These are phyloP conservation scores for Fraxinus excelsior DNA, from an alignment of 257 asterid species.

Conservation along the genomic window DNA sequence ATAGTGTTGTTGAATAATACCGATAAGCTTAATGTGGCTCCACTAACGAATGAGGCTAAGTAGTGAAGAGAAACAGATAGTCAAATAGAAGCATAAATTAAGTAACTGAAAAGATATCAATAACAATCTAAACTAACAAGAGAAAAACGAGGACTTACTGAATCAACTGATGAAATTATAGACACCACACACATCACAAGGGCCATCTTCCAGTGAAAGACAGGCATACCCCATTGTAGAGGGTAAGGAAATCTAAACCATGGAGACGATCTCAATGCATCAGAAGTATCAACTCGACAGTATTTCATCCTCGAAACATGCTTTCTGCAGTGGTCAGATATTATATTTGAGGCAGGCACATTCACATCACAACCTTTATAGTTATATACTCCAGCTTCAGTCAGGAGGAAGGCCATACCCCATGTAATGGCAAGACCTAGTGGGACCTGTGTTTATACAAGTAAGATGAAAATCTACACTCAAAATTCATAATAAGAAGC, in stretches of 20 bases:
- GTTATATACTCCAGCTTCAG: slow-evolving; percentile 76
- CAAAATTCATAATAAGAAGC: background rate
- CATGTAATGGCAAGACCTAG: slow-evolving; percentile 83
- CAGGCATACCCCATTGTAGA: slow-evolving; percentile 95
- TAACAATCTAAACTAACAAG: background rate
- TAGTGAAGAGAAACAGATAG: background rate
- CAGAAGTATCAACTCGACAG: slow-evolving; percentile 88
- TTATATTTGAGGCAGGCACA: slow-evolving; percentile 71
- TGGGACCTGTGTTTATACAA: slow-evolving; percentile 62
- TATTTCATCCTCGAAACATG: slow-evolving; percentile 76
- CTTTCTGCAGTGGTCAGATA: slow-evolving; percentile 83
- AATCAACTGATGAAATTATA: slow-evolving; percentile 86
- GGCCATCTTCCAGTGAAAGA: slow-evolving; percentile 92
- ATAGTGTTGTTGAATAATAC: background rate
- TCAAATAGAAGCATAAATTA: background rate
- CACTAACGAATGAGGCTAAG: background rate
- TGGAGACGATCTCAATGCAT: slow-evolving; percentile 77
- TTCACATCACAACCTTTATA: slow-evolving; percentile 81
- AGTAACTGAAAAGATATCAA: background rate
- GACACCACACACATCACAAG: slow-evolving; percentile 95
- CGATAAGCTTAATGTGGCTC: background rate
- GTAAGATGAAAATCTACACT: slow-evolving; percentile 1
- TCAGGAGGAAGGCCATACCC: slow-evolving; percentile 79
- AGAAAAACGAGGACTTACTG: slow-evolving; percentile 57
- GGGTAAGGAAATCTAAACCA: slow-evolving; percentile 99